phyloP scores from a whole-genome alignment of 2,329 filamentous ascomycete species.

The Trichoderma lentiforme region DNA sequence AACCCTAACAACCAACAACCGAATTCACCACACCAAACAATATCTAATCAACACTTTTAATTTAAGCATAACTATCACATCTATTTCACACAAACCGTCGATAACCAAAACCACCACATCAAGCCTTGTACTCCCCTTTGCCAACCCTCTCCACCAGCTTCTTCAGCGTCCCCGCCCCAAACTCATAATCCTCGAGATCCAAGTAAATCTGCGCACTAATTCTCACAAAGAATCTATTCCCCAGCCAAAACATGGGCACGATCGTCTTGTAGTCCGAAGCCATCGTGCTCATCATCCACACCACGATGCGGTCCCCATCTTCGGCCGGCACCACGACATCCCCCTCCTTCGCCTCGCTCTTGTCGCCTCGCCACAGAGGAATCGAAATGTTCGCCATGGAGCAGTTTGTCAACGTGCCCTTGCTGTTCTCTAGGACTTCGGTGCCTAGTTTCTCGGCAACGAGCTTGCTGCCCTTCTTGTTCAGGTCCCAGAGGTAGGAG shows the following conservation, averaged over 20 bases:
- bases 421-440: conserved; percentile 64
- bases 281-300: conserved; percentile 58
- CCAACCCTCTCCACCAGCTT: conserved; percentile 42
- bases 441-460: conserved; percentile 66
- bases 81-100: background rate
- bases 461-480: conserved; percentile 57
- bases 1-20: background rate
- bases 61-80: background rate
- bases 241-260: conserved; percentile 61
- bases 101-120: background rate
- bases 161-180: conserved; percentile 58
- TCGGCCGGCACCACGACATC: conserved; percentile 31
- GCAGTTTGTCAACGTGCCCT: conserved; percentile 61
- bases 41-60: background rate
- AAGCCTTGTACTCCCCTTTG: conserved; percentile 32
- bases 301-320: conserved; percentile 39
- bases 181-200: conserved; percentile 75
- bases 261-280: conserved; percentile 67
- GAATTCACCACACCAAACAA: background rate
- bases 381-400: conserved; percentile 70
- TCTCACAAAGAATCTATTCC: conserved; percentile 63
- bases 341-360: conserved; percentile 27
- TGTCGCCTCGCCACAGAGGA: conserved; percentile 50
- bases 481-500: conserved; percentile 60
- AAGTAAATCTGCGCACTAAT: conserved; percentile 82